Conservation (phyloP, 2,329 filamentous ascomycete genomes). For the Podosphaera xanthii region DNA sequence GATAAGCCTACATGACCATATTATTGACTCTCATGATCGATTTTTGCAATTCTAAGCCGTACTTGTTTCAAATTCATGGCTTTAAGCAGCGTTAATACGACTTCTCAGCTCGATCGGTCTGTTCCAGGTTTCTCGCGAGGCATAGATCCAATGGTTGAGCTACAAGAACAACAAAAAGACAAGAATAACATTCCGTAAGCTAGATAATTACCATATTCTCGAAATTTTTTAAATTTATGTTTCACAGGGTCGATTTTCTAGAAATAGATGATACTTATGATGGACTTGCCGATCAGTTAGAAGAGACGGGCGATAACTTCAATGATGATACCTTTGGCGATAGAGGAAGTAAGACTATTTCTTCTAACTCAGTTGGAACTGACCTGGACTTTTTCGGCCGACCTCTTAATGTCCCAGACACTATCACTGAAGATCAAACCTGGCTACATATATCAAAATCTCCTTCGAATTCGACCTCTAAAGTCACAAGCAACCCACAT, state of each 20-base stretch:
- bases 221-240: not conserved
- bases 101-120: slow-evolving; percentile 30
- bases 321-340: slow-evolving; percentile 86
- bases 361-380: slow-evolving; percentile 42
- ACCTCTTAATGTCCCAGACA: slow-evolving; percentile 67
- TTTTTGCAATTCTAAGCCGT: not conserved
- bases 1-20: not conserved
- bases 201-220: not conserved
- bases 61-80: not conserved
- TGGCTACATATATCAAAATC: slow-evolving; percentile 59
- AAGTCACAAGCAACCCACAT: slow-evolving; percentile 14
- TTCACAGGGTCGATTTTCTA: slow-evolving; percentile 44
- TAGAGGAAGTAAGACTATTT: slow-evolving; percentile 21
- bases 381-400: slow-evolving; percentile 95
- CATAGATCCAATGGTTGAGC: slow-evolving; percentile 70
- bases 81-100: not conserved
- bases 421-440: slow-evolving; percentile 76
- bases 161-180: slow-evolving; percentile 42
- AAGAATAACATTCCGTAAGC: slow-evolving; percentile 19
- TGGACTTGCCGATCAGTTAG: slow-evolving; percentile 70
- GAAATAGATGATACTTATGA: slow-evolving; percentile 72
- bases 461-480: slow-evolving; percentile 21
- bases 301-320: slow-evolving; percentile 81
- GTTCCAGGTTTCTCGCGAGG: slow-evolving; percentile 64
- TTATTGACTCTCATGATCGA: not conserved